phyloP scores from a whole-genome alignment of 192 early-diverging fungal species.

The Gorgonomyces haynaldii region DNA sequence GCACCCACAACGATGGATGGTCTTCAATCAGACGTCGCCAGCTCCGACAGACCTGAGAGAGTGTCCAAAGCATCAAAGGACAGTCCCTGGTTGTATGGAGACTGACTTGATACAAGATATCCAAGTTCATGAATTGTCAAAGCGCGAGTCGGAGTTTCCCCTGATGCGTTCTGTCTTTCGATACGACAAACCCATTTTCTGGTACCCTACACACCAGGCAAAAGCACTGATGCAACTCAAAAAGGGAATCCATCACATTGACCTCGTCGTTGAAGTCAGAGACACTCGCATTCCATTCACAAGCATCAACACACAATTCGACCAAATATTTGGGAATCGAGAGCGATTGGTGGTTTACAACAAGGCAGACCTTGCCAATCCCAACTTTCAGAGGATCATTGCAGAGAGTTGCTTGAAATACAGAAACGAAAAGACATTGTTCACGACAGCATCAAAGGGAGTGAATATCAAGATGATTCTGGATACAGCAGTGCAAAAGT shows the following conservation, averaged over 20 bases:
- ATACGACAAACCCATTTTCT: too few relatives aligned
- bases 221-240: conserved; percentile 18
- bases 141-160: too few relatives aligned
- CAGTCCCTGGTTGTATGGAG: too few relatives aligned
- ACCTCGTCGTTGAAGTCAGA: conserved; percentile 85
- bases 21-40: too few relatives aligned
- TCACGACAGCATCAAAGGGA: conserved; percentile 51
- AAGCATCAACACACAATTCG: conserved; percentile 72
- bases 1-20: too few relatives aligned
- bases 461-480: conserved; percentile 58
- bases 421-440: conserved; percentile 44
- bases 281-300: conserved; percentile 92
- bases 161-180: too few relatives aligned
- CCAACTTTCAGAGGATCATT: conserved; percentile 19
- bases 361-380: conserved; percentile 79
- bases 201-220: conserved; percentile 39
- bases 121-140: too few relatives aligned
- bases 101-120: too few relatives aligned
- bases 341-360: conserved; percentile 81
- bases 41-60: too few relatives aligned
- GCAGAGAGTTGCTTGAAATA: conserved; percentile 20
- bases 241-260: conserved; percentile 40
- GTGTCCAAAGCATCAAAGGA: too few relatives aligned
- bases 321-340: conserved; percentile 43
- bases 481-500: conserved; percentile 39